phyloP scores from a whole-genome alignment of 2,329 filamentous ascomycete genomes.

The Trichoderma gracile region DNA sequence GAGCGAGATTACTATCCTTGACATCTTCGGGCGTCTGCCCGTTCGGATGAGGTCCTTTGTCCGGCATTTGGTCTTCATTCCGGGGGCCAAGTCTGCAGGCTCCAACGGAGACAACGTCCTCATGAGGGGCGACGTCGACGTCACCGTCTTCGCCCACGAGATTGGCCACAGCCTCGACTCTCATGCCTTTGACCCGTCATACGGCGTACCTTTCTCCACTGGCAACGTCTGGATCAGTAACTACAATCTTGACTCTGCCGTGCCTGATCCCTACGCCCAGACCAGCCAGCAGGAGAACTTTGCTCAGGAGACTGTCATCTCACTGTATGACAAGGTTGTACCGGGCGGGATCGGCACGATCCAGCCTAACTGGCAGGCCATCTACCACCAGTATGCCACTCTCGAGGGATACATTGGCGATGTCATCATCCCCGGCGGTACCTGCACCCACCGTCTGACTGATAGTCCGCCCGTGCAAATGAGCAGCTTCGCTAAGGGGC shows the following conservation, averaged over 20 bases:
- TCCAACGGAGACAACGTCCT: constrained; percentile 28
- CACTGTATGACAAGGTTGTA: constrained; percentile 34
- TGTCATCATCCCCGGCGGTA: constrained; percentile 28
- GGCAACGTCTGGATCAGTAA: constrained; percentile 29
- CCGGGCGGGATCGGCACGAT: constrained; percentile 32
- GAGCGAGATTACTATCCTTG: constrained; percentile 32
- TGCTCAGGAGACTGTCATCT: constrained; percentile 33
- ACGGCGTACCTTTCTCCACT: constrained; percentile 9
- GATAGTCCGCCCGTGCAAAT: constrained; percentile 27
- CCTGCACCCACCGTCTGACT: constrained; percentile 23
- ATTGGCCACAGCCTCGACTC: constrained; percentile 30
- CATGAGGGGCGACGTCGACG: constrained; percentile 26
- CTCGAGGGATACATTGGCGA: constrained; percentile 29
- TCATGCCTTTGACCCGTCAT: constrained; percentile 28
- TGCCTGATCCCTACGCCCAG: constrained; percentile 29
- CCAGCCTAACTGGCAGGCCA: constrained; percentile 31
- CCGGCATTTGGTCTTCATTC: constrained; percentile 30
- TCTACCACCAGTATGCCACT: constrained; percentile 33
- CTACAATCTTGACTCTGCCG: constrained; percentile 29
- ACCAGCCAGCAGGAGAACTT: constrained; percentile 33
- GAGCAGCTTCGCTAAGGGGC: constrained; percentile 21
- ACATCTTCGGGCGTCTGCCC: constrained; percentile 36
- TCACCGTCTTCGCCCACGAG: constrained; percentile 29
- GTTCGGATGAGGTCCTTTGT: constrained; percentile 35
- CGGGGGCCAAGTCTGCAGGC: constrained; percentile 24